Evolutionary conservation across 2,329 filamentous ascomycete species (phyloP).

Genomic region (Aspergillus novofumigatus): DNA sequence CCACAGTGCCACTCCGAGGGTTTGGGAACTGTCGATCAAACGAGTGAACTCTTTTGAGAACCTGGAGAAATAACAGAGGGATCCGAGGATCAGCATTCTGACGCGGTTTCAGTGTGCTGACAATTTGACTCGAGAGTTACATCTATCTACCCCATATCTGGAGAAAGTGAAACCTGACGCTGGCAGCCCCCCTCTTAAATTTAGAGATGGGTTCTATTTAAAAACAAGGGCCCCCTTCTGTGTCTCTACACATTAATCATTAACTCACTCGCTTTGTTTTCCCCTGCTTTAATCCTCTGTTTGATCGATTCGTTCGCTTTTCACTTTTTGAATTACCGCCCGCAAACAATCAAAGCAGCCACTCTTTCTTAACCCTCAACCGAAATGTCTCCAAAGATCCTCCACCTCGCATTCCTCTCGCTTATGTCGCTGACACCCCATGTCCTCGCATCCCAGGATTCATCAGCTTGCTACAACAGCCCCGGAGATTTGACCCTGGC

Average conservation of each 20-base stretch:
- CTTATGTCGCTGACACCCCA: slow-evolving; percentile 1
- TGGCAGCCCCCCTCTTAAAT: neutral
- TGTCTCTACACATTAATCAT: neutral
- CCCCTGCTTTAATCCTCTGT: neutral
- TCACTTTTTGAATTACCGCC: neutral
- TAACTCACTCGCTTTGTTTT: neutral
- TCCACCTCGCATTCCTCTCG: slow-evolving; percentile 4
- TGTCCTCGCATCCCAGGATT: neutral
- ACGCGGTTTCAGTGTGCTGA: slow-evolving; percentile 14
- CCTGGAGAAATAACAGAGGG: slow-evolving; percentile 7
- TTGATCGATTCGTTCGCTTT: neutral
- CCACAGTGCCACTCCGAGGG: neutral
- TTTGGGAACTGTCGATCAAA: slow-evolving; percentile 5
- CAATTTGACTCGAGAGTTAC: slow-evolving; percentile 9
- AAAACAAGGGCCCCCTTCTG: neutral
- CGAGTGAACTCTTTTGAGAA: slow-evolving; percentile 9
- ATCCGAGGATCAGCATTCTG: slow-evolving; percentile 16
- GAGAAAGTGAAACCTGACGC: neutral
- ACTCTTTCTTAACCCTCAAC: neutral
- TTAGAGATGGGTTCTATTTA: neutral
- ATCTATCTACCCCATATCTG: neutral
- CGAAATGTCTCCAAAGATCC: slow-evolving; percentile 1
- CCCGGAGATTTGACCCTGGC: slow-evolving; percentile 2
- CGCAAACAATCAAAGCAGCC: neutral
- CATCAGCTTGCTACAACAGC: slow-evolving; percentile 7